Evolutionary conservation across 2,329 filamentous ascomycete genomes (phyloP).

Genomic region (Fusarium palustre): DNA sequence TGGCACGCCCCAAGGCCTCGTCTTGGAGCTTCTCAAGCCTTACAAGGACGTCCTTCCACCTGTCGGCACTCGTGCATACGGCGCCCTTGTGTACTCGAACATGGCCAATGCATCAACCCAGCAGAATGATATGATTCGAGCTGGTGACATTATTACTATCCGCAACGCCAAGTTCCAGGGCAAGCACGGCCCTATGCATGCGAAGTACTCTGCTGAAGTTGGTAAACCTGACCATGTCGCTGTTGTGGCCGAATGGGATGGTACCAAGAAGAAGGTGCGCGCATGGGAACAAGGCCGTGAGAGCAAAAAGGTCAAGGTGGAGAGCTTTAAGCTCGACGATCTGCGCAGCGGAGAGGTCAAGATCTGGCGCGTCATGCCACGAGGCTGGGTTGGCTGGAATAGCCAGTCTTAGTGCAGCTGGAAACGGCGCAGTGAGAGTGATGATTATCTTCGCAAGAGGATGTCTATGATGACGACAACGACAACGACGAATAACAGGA

Average conservation of each 20-base stretch:
- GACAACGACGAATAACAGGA: slow-evolving; percentile 32
- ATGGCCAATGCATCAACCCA: slow-evolving; percentile 92
- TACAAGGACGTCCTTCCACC: slow-evolving; percentile 80
- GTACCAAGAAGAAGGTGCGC: slow-evolving; percentile 96
- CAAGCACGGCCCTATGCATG: slow-evolving; percentile 94
- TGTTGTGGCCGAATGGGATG: slow-evolving; percentile 96
- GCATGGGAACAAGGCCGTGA: slow-evolving; percentile 96
- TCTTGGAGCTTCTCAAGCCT: slow-evolving; percentile 82
- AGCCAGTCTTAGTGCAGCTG: slow-evolving; percentile 63
- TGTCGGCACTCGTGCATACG: slow-evolving; percentile 89
- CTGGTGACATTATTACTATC: slow-evolving; percentile 92
- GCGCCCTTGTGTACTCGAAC: slow-evolving; percentile 93
- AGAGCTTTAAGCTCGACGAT: slow-evolving; percentile 95
- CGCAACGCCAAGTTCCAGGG: slow-evolving; percentile 95
- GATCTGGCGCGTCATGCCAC: slow-evolving; percentile 95
- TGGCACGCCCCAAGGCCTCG: slow-evolving; percentile 80
- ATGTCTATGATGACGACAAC: slow-evolving; percentile 32
- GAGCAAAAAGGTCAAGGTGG: slow-evolving; percentile 90
- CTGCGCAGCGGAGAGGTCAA: slow-evolving; percentile 93
- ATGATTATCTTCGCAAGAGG: slow-evolving; percentile 19
- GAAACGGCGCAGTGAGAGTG: slow-evolving; percentile 28
- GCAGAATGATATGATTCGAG: slow-evolving; percentile 91
- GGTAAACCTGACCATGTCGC: slow-evolving; percentile 91
- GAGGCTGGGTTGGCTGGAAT: slow-evolving; percentile 93
- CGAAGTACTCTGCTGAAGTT: slow-evolving; percentile 90